Conservation (phyloP, 2,329 filamentous ascomycete species). For the Blumeria graminis region DNA sequence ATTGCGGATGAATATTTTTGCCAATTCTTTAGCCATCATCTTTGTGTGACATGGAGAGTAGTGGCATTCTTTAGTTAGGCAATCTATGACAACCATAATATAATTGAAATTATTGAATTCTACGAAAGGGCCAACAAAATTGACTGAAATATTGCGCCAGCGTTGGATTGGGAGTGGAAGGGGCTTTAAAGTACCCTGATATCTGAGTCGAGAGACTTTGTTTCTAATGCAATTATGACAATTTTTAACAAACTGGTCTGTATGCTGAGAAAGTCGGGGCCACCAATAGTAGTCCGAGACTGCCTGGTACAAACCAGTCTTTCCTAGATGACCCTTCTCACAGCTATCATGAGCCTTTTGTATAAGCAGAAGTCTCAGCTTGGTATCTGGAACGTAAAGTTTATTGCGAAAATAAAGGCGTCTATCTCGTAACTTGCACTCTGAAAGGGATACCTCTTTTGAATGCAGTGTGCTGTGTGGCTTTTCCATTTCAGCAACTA, state of each 20-base stretch:
- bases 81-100: not conserved
- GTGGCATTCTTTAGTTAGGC: not conserved
- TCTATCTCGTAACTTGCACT: too few species aligned
- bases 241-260: not conserved
- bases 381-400: not conserved
- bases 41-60: not conserved
- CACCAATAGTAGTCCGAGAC: not conserved
- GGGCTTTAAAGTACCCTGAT: not conserved
- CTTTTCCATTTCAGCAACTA: too few species aligned
- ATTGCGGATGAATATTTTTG: constrained; percentile 1
- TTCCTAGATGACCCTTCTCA: not conserved
- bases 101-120: not conserved
- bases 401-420: not conserved
- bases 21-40: not conserved
- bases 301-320: not conserved
- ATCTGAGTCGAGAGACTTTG: not conserved
- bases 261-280: not conserved
- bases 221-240: not conserved
- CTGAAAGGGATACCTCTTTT: too few species aligned
- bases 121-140: not conserved
- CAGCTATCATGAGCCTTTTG: not conserved
- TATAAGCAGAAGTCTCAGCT: not conserved
- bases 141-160: not conserved
- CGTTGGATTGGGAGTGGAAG: not conserved
- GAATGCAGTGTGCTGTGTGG: too few species aligned